A percentile compares a stretch with the other conserved stretches of the same genome.
Evolutionary conservation across 192 early-diverging fungal species (phyloP).

Genomic region (Podila epicladia): DNA sequence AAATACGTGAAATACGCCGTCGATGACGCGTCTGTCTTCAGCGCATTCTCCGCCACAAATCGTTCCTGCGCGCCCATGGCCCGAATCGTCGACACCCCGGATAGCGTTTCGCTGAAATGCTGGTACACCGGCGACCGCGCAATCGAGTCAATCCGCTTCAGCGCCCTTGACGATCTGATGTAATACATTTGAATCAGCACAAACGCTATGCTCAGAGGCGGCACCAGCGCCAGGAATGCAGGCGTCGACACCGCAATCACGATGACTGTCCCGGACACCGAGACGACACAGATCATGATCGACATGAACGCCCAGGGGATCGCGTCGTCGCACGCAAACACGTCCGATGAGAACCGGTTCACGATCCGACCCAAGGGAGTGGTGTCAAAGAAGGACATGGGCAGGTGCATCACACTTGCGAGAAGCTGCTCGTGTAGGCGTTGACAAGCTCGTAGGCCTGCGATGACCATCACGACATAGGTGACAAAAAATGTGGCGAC

Average conservation of each 20-base stretch:
- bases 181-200: slow-evolving; percentile 66
- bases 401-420: slow-evolving; percentile 66
- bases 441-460: slow-evolving; percentile 63
- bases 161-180: slow-evolving; percentile 74
- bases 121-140: slow-evolving; percentile 77
- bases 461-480: slow-evolving; percentile 6
- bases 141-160: slow-evolving; percentile 84
- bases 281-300: slow-evolving; percentile 43
- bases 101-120: slow-evolving; percentile 81
- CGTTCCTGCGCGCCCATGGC: slow-evolving; percentile 70
- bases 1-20: slow-evolving; percentile 80
- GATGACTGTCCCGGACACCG: slow-evolving; percentile 47
- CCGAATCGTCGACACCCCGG: slow-evolving; percentile 75
- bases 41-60: slow-evolving; percentile 52
- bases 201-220: slow-evolving; percentile 48
- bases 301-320: slow-evolving; percentile 60
- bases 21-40: slow-evolving; percentile 2
- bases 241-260: slow-evolving; percentile 51
- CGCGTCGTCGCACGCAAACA: slow-evolving; percentile 61
- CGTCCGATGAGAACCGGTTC: slow-evolving; percentile 74
- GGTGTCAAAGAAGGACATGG: slow-evolving; percentile 66
- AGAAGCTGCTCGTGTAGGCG: slow-evolving; percentile 68
- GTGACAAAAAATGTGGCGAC: slow-evolving; percentile 1
- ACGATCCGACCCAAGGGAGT: slow-evolving; percentile 76
- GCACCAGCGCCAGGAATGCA: not conserved